phyloP scores from a whole-genome alignment of 1,139 yeast species.

The Scheffersomyces illinoinensis region DNA sequence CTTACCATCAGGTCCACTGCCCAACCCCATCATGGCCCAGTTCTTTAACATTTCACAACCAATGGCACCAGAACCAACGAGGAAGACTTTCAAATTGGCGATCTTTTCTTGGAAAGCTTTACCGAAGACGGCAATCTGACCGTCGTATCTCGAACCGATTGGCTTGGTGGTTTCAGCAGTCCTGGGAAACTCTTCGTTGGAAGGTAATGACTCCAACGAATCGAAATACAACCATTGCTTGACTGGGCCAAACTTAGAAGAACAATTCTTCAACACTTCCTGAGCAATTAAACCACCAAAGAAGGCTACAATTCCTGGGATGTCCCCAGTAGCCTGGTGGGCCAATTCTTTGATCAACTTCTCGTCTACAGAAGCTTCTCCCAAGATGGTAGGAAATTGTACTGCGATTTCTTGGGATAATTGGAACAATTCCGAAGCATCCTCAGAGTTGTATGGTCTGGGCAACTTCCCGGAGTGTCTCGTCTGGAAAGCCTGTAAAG shows the following conservation, averaged over 20 bases:
- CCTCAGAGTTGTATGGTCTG: slow-evolving; percentile 71
- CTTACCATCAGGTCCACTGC: slow-evolving; percentile 86
- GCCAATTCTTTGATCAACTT: slow-evolving; percentile 70
- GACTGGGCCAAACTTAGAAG: slow-evolving; percentile 90
- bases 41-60: slow-evolving; percentile 99
- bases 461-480: slow-evolving; percentile 70
- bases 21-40: slow-evolving; percentile 97
- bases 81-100: slow-evolving; percentile 77
- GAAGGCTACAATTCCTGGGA: slow-evolving; percentile 88
- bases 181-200: slow-evolving; percentile 56
- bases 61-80: slow-evolving; percentile 98
- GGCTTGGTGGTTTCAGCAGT: slow-evolving; percentile 75
- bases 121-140: slow-evolving; percentile 94
- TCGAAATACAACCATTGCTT: slow-evolving; percentile 93
- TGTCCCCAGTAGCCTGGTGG: slow-evolving; percentile 86
- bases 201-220: slow-evolving; percentile 86
- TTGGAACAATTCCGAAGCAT: slow-evolving; percentile 67
- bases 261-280: slow-evolving; percentile 91
- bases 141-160: slow-evolving; percentile 80
- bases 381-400: slow-evolving; percentile 59
- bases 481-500: slow-evolving; percentile 71
- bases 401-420: slow-evolving; percentile 61
- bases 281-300: slow-evolving; percentile 96
- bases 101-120: slow-evolving; percentile 68
- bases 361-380: slow-evolving; percentile 56